These are phyloP conservation scores for Leishmania tropica DNA, from an alignment of 208 protist species.

Conservation along the genomic window DNA sequence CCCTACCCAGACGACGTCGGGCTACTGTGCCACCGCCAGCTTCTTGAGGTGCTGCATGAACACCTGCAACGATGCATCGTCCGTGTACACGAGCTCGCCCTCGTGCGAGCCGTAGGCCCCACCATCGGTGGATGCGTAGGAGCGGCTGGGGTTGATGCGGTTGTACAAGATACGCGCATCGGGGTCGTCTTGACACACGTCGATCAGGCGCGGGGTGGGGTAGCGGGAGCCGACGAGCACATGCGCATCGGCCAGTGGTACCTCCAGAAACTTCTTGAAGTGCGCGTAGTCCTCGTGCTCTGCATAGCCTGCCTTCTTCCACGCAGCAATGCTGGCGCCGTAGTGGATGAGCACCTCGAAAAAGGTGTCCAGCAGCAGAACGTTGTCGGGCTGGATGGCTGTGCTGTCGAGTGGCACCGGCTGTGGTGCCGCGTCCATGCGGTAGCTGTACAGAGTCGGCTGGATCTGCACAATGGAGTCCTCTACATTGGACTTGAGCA, in stretches of 20 bases:
- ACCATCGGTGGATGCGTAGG: constrained; percentile 83
- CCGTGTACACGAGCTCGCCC: constrained; percentile 96
- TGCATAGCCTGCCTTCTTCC: constrained; percentile 95
- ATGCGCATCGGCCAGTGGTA: constrained; percentile 93
- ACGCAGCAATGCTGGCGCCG: constrained; percentile 95
- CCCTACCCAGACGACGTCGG: neutral
- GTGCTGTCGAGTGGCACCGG: constrained; percentile 94
- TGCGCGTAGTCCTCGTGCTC: constrained; percentile 94
- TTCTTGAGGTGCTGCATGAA: constrained; percentile 98
- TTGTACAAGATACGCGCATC: constrained; percentile 98
- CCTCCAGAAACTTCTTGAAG: constrained; percentile 95
- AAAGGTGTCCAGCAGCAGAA: constrained; percentile 99
- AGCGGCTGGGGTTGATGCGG: constrained; percentile 97
- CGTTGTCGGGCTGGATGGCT: constrained; percentile 90
- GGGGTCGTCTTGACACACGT: constrained; percentile 95
- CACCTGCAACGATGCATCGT: constrained; percentile 97
- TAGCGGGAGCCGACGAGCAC: constrained; percentile 91
- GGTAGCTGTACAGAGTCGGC: constrained; percentile 97
- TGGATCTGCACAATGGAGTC: constrained; percentile 99
- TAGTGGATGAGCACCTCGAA: constrained; percentile 99
- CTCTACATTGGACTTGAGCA: constrained; percentile 94
- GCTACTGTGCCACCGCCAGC: constrained; percentile 91
- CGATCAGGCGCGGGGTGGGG: constrained; percentile 96
- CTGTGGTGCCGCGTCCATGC: constrained; percentile 86
- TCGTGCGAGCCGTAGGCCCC: constrained; percentile 61